Evolutionary conservation across 2,329 filamentous ascomycete species (phyloP), one percentile per base, ranked within the genome.

Genomic region (Botrytis paeoniae): DNA sequence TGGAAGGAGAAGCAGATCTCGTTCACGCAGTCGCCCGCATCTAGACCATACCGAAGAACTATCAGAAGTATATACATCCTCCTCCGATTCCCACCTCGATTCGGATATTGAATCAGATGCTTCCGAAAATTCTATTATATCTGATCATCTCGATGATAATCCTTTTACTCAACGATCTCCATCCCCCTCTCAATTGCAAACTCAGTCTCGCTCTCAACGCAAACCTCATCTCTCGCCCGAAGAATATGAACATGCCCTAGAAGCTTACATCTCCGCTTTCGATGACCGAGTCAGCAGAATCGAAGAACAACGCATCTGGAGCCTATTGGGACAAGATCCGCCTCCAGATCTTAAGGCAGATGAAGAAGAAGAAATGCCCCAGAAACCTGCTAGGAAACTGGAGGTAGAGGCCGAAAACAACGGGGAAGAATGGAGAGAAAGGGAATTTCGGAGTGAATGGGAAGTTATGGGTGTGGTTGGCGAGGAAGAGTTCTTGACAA

Each of bases 241-340:
- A 25, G 45, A 59, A 4, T 70, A 70, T 22, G 65, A 73, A n/a
- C 14, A 43, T n/a, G 59, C 66, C 3, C 71, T 73, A 37, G 71
- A 73, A 64, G 25, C 66, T 9, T 59, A 73, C 32, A 12, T 70
- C 22, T 70, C 71, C 16, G 65, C 71, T 29, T 73, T 77, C 29
- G 80, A 82, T 48, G 77, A 70, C 29, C 61, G 76, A 54, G 71
- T 69, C 6, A 80, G 77, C 60, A 74, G 73, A 25, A 32, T 57
- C 14, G 80, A 79, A 68, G 80, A 82, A 69, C 61, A 72, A 22
- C 70, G 69, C 29, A 60, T 81, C 10, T 81, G 80, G 80, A 69
- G 65, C 20, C 57, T 81, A 37, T 57, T 82, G 2, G 68, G 78
- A 25, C 77, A 78, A 51, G 69, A 73, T 16, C 74, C 79, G 25